Evolutionary conservation across 2,329 filamentous ascomycete genomes (phyloP).

Genomic region (Fusarium napiforme): DNA sequence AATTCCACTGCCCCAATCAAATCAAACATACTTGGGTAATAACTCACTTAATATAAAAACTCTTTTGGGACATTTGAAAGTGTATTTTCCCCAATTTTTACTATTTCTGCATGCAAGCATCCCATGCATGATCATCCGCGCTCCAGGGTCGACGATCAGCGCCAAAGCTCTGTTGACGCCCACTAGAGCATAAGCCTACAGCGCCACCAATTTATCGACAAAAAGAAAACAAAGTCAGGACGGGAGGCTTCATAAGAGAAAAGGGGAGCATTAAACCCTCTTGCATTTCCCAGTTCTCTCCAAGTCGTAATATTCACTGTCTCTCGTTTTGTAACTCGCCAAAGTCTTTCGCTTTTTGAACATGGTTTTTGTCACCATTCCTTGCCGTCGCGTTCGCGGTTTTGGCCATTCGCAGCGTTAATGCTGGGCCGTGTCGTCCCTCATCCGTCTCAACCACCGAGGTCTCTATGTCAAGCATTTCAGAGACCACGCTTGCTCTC

Average conservation of each 20-base stretch:
- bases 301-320: too few species aligned
- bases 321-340: neutral
- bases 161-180: neutral
- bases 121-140: neutral
- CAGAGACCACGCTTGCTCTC: neutral
- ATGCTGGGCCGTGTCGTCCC: neutral
- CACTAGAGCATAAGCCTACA: neutral
- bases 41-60: too few species aligned
- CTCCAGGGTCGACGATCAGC: neutral
- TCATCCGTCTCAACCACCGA: neutral
- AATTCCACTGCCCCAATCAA: too few species aligned
- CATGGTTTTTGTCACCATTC: neutral
- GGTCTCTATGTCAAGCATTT: neutral
- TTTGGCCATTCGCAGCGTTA: neutral
- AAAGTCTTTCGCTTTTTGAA: neutral
- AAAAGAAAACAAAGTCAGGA: neutral
- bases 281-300: neutral
- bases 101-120: neutral
- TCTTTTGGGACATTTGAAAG: too few species aligned
- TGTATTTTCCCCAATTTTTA: too few species aligned
- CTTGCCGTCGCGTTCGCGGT: neutral
- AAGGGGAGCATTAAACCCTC: neutral
- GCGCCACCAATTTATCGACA: neutral
- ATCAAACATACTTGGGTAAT: too few species aligned
- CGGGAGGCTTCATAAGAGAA: neutral